These are phyloP conservation scores for Boletus rufocinnamomeus DNA, from an alignment of 768 basidiomycete genomes.

Conservation along the genomic window DNA sequence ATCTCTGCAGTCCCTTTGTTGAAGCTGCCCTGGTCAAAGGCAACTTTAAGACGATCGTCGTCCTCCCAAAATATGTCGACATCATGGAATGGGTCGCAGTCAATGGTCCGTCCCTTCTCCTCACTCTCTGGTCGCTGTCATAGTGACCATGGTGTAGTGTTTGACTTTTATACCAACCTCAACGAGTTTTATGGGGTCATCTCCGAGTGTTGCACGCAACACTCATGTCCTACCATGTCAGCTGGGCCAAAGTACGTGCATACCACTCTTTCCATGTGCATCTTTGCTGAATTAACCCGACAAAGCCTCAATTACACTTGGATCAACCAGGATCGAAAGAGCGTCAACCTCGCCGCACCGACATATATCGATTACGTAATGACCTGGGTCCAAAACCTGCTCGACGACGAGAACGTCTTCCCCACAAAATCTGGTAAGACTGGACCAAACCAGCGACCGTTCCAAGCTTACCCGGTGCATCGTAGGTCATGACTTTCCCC, in stretches of 20 bases:
- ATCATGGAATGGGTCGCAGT: slow-evolving; percentile 98
- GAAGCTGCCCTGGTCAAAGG: slow-evolving; percentile 96
- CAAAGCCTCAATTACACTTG: slow-evolving; percentile 88
- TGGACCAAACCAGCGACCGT: not conserved
- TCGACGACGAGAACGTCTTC: slow-evolving; percentile 93
- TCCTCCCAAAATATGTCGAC: slow-evolving; percentile 93
- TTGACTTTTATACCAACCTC: slow-evolving; percentile 96
- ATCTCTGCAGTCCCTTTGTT: slow-evolving; percentile 92
- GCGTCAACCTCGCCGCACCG: slow-evolving; percentile 85
- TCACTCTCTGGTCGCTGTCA: too few relatives aligned
- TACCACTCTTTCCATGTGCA: too few relatives aligned
- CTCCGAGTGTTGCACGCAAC: slow-evolving; percentile 89
- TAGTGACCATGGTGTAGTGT: slow-evolving; percentile 54
- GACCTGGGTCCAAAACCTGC: slow-evolving; percentile 92
- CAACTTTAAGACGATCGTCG: slow-evolving; percentile 97
- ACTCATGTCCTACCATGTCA: slow-evolving; percentile 90
- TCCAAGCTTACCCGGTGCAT: not conserved
- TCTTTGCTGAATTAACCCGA: not conserved
- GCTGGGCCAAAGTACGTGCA: slow-evolving; percentile 76
- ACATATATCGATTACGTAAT: slow-evolving; percentile 98
- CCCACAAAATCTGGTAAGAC: slow-evolving; percentile 90
- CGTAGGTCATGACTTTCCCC: slow-evolving; percentile 83
- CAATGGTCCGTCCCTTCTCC: slow-evolving; percentile 65
- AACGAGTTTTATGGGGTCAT: slow-evolving; percentile 97
- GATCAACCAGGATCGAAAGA: slow-evolving; percentile 90